Percentiles rank a stretch among this genome's conserved stretches.
Conservation (phyloP, 2,329 filamentous ascomycete species). For the Aspergillus novofumigatus region DNA sequence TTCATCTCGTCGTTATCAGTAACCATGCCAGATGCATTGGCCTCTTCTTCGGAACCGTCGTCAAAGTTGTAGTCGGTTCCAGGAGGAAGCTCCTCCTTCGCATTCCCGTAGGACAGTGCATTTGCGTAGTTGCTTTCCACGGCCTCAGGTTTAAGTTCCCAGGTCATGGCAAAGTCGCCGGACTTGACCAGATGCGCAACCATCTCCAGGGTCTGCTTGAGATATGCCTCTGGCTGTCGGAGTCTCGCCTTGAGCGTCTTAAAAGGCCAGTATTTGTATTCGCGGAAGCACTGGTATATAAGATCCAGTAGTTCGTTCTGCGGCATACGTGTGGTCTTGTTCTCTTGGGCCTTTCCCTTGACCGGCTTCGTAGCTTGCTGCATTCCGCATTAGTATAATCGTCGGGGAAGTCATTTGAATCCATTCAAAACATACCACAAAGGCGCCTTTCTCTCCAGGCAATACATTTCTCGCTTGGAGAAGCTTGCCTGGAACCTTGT, state of each 20-base stretch:
- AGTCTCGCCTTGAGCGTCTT: constrained; percentile 73
- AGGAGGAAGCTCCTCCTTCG: constrained; percentile 50
- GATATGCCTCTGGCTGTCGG: constrained; percentile 86
- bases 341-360: constrained; percentile 55
- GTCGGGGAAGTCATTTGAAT: not conserved
- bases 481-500: constrained; percentile 44
- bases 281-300: constrained; percentile 76
- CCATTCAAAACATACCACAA: constrained; percentile 36
- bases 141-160: constrained; percentile 72
- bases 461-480: constrained; percentile 57
- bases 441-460: constrained; percentile 38
- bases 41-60: constrained; percentile 49
- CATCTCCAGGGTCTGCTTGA: constrained; percentile 78
- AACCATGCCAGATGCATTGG: constrained; percentile 46
- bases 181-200: constrained; percentile 78
- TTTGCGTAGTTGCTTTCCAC: constrained; percentile 49
- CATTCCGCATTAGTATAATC: constrained; percentile 20
- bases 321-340: constrained; percentile 86
- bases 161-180: constrained; percentile 80
- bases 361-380: constrained; percentile 52
- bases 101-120: constrained; percentile 39
- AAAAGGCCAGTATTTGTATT: constrained; percentile 92
- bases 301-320: constrained; percentile 82
- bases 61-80: constrained; percentile 46
- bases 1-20: constrained; percentile 64